Conservation (phyloP, 495 filamentous ascomycete genomes). For the Aeminium ludgeri region DNA sequence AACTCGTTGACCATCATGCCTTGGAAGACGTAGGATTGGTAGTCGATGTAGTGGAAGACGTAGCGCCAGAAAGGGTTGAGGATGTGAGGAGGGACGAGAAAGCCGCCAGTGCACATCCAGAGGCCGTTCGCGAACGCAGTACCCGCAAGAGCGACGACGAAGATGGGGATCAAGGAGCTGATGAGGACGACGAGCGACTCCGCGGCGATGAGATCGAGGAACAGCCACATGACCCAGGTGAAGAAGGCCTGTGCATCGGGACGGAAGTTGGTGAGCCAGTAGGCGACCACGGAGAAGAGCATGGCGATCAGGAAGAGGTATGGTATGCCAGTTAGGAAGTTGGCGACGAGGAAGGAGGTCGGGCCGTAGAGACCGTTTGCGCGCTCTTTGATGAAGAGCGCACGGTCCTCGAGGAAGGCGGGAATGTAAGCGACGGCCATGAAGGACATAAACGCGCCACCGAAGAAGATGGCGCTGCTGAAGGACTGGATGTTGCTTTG, state of each 20-base stretch:
- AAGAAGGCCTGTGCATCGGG: slow-evolving; percentile 50
- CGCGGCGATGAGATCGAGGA: slow-evolving; percentile 65
- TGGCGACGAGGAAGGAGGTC: slow-evolving; percentile 51
- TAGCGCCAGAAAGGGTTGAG: slow-evolving; percentile 75
- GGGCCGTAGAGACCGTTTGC: slow-evolving; percentile 66
- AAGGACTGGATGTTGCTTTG: slow-evolving; percentile 60
- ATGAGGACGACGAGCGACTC: slow-evolving; percentile 67
- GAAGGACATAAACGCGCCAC: slow-evolving; percentile 76
- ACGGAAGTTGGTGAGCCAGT: slow-evolving; percentile 67
- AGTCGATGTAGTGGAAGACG: slow-evolving; percentile 71
- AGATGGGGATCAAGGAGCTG: slow-evolving; percentile 53
- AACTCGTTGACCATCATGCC: slow-evolving; percentile 90
- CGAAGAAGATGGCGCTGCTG: slow-evolving; percentile 71
- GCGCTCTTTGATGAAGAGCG: slow-evolving; percentile 59
- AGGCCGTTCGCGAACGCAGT: slow-evolving; percentile 70
- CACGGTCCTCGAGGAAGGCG: slow-evolving; percentile 62
- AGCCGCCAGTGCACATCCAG: slow-evolving; percentile 73
- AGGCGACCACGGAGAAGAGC: slow-evolving; percentile 55
- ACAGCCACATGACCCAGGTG: slow-evolving; percentile 72
- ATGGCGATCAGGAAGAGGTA: slow-evolving; percentile 62
- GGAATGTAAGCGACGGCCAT: slow-evolving; percentile 76
- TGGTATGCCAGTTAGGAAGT: slow-evolving; percentile 66
- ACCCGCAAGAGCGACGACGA: slow-evolving; percentile 58
- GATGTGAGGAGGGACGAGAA: slow-evolving; percentile 51
- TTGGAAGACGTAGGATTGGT: slow-evolving; percentile 67